Evolutionary conservation across 2,329 filamentous ascomycete genomes (phyloP).

Genomic region (Apiospora hydei): DNA sequence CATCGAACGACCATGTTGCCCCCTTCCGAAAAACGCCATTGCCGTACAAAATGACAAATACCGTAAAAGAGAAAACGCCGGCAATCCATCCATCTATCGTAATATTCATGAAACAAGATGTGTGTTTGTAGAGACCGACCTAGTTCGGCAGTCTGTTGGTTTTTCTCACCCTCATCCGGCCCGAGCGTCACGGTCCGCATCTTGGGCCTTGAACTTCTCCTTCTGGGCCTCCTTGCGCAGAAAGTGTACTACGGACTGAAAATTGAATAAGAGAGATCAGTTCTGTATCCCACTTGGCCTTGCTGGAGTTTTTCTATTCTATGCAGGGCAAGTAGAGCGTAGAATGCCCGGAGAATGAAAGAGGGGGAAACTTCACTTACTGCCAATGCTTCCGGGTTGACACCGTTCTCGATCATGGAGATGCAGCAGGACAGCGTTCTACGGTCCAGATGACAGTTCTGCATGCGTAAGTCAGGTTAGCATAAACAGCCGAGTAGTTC

Average conservation of each 20-base stretch:
- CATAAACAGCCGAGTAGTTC: neutral
- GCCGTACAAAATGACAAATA: neutral
- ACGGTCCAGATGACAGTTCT: slow-evolving; percentile 95
- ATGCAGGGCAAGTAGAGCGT: slow-evolving; percentile 19
- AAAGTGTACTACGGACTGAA: slow-evolving; percentile 66
- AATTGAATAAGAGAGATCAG: neutral
- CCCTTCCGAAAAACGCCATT: neutral
- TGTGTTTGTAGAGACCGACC: neutral
- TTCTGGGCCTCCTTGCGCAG: slow-evolving; percentile 63
- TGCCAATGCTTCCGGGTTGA: slow-evolving; percentile 93
- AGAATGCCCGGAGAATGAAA: neutral
- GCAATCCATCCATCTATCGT: neutral
- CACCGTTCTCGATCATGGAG: slow-evolving; percentile 95
- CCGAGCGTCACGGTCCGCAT: slow-evolving; percentile 25
- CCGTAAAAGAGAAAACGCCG: slow-evolving; percentile 2
- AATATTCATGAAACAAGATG: slow-evolving; percentile 2
- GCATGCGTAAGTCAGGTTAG: slow-evolving; percentile 13
- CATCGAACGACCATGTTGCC: neutral
- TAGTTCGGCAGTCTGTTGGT: neutral
- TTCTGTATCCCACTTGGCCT: neutral
- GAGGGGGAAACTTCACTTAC: slow-evolving; percentile 62
- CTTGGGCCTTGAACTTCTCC: slow-evolving; percentile 48
- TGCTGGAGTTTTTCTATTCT: neutral
- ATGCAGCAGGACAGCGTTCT: slow-evolving; percentile 94
- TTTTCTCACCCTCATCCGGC: neutral